Base-by-base conservation (phyloP, 306 rosid genomes). In the Acacia crassicarpa region DNA sequence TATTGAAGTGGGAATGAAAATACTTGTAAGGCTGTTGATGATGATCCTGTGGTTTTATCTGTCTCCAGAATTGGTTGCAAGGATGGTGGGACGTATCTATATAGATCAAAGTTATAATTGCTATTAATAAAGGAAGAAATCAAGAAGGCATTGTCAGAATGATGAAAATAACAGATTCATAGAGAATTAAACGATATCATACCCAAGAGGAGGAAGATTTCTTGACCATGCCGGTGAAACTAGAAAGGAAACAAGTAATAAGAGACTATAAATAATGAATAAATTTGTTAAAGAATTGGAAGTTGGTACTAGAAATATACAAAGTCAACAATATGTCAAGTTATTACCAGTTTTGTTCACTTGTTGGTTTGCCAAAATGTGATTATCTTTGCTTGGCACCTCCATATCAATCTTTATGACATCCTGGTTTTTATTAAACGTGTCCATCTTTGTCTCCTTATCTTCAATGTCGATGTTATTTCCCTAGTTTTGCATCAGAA, bases 171-270 rank as follows among this genome's bases (percentile, higher is more conserved):
- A 45, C 35, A 78, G 68, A 78, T 77, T 74, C 67, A 73, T 54
- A 77, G 49, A 13, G 54, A 78, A 48, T 74, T 72, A 82, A 81
- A 79, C 25, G 66, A 76, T 87, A 76, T 48, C 80, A 44, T 81
- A 91, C 94, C 94, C 89, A 72, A 76, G 75, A 79, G 92, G 66
- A 41, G 58, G 14, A 63, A 89, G 81, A 75, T 77, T 84, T 82
- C 83, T 75, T 15, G 83, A 73, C 86, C 78, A 66, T 79, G 83
- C 90, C 62, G 87, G 80, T 82, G 85, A 86, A 81, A 73, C 78
- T 43, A 86, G 61, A 82, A 79, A 79, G 77, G 67, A 61, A 79
- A 83, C 10, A 53, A 51, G 49, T 2, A 0, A 22, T 79, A 7
- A 83, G 85, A 75, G 22, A 77, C 46, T 71, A 43, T 30, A 25